Percentiles rank a stretch among this genome's conserved stretches.
Conservation (phyloP, 208 protist species). For the Leishmania mexicana region DNA sequence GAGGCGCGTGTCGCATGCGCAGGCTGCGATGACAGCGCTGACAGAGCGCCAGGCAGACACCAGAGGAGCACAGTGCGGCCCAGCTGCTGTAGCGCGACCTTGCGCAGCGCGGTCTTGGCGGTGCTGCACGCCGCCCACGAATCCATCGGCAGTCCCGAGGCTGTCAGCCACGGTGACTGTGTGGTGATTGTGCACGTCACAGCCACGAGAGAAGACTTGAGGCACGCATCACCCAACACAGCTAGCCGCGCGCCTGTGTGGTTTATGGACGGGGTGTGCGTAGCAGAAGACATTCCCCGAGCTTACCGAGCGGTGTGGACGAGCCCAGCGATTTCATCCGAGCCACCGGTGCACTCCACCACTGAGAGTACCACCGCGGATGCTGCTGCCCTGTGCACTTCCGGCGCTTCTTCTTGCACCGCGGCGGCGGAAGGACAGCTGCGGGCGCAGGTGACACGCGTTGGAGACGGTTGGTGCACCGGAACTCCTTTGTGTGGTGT, state of each 20-base stretch:
- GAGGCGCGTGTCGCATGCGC: not conserved
- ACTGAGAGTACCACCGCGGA: not conserved
- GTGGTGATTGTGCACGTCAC: slow-evolving; percentile 4
- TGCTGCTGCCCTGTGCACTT: not conserved
- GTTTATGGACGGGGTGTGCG: slow-evolving; percentile 13
- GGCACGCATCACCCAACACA: not conserved
- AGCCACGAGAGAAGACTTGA: not conserved
- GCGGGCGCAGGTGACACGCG: slow-evolving; percentile 7
- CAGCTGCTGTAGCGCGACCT: not conserved
- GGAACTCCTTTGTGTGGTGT: slow-evolving; percentile 59
- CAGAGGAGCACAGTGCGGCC: no score
- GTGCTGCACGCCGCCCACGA: not conserved
- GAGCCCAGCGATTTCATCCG: not conserved
- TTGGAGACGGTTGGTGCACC: slow-evolving; percentile 41
- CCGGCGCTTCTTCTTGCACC: not conserved
- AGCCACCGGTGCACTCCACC: not conserved
- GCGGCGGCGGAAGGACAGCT: no score
- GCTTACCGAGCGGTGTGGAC: slow-evolving; percentile 15
- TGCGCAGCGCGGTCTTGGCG: slow-evolving; percentile 1
- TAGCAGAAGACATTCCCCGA: slow-evolving; percentile 1
- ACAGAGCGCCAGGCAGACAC: not conserved
- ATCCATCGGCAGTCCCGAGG: not conserved
- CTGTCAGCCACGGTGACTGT: slow-evolving; percentile 3
- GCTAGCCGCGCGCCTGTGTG: not conserved
- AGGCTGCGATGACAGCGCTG: not conserved